Percentiles rank a stretch among this genome's conserved stretches.
These are phyloP conservation scores for Rubus parviflorus DNA, from an alignment of 306 rosid species.

Conservation along the genomic window DNA sequence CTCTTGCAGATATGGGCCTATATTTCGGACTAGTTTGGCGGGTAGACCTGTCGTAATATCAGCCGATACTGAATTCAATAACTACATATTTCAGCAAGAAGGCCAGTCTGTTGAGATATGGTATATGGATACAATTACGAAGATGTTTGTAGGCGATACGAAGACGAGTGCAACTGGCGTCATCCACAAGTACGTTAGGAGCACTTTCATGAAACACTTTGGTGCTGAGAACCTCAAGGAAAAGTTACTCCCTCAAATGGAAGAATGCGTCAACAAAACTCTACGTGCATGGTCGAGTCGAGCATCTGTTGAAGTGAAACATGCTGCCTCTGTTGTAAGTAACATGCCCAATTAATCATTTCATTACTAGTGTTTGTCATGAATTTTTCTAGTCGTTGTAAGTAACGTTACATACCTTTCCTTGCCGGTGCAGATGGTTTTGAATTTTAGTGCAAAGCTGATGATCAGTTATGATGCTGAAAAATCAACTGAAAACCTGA, in stretches of 20 bases:
- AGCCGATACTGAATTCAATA: conserved; percentile 39
- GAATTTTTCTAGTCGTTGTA: too few relatives aligned
- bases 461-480: conserved; percentile 35
- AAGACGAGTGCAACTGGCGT: conserved; percentile 14
- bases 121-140: conserved; percentile 35
- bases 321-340: conserved; percentile 27
- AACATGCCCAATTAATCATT: background rate
- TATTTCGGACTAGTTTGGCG: conserved; percentile 36
- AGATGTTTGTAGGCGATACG: conserved; percentile 24
- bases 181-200: conserved; percentile 40
- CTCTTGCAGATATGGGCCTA: conserved; percentile 38
- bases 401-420: background rate
- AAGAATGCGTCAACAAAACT: conserved; percentile 20
- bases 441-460: conserved; percentile 29
- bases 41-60: conserved; percentile 35
- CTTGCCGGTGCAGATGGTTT: conserved; percentile 25
- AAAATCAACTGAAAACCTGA: conserved; percentile 22
- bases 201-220: conserved; percentile 31
- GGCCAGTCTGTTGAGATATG: conserved; percentile 40
- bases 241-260: conserved; percentile 32
- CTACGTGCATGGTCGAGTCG: conserved; percentile 31
- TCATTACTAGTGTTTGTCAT: too few relatives aligned
- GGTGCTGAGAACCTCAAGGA: conserved; percentile 36
- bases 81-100: conserved; percentile 32
- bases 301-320: conserved; percentile 36